Percentiles rank a stretch among this genome's conserved stretches.
Evolutionary conservation across 1,284 basidiomycete genomes (phyloP).

Genomic region (Laetiporus sulphureus): DNA sequence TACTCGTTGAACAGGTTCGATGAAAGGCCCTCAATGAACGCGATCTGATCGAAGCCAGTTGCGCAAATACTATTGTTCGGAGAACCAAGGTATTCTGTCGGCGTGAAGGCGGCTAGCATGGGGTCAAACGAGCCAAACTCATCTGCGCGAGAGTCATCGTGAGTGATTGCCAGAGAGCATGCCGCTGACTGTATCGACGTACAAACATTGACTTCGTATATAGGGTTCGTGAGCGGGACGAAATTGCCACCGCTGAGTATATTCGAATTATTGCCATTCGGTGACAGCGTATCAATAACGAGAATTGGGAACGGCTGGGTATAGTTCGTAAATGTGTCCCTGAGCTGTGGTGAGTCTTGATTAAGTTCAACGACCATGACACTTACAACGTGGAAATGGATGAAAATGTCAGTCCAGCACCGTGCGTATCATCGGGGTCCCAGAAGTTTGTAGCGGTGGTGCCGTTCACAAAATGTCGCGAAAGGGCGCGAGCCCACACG

Average conservation of each 20-base stretch:
- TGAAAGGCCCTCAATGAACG: constrained; percentile 34
- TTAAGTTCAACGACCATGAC: too few relatives aligned
- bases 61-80: constrained; percentile 36
- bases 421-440: neutral
- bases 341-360: too few relatives aligned
- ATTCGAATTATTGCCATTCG: constrained; percentile 7
- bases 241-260: constrained; percentile 7
- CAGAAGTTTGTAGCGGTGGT: neutral
- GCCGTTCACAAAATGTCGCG: neutral
- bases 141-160: constrained; percentile 16
- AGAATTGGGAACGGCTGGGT: constrained; percentile 23
- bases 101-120: constrained; percentile 35
- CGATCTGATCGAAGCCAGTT: constrained; percentile 42
- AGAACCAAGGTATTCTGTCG: constrained; percentile 37
- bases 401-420: too few relatives aligned
- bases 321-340: constrained; percentile 16
- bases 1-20: constrained; percentile 34
- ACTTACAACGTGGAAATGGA: too few relatives aligned
- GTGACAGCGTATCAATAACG: constrained; percentile 16
- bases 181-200: neutral
- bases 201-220: constrained; percentile 42
- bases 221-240: constrained; percentile 31
- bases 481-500: neutral
- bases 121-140: constrained; percentile 43
- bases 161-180: neutral